Percentiles rank a stretch among this genome's conserved stretches.
phyloP scores from a whole-genome alignment of 768 basidiomycete genomes.

The Tulasnella sp. region DNA sequence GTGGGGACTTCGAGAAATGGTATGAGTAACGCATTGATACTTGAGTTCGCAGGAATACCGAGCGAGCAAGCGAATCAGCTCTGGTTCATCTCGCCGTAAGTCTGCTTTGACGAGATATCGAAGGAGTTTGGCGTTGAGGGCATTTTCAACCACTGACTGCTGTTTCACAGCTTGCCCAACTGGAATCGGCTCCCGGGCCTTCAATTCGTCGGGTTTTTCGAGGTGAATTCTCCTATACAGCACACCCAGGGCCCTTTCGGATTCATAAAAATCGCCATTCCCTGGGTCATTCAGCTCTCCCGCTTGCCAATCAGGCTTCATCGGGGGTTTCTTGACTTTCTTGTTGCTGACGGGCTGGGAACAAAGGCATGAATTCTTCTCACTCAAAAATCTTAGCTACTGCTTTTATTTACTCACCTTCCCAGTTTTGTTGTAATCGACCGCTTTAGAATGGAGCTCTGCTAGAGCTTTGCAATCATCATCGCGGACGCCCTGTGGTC shows the following conservation, averaged over 20 bases:
- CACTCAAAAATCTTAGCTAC: neutral
- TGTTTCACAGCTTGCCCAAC: neutral
- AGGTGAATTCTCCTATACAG: conserved; percentile 13
- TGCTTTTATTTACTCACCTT: neutral
- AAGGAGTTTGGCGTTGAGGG: neutral
- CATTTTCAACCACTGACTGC: neutral
- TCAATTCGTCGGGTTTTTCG: neutral
- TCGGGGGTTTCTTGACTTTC: conserved; percentile 9
- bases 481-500: conserved; percentile 16
- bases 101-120: neutral
- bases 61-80: conserved; percentile 29
- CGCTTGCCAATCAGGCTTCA: conserved; percentile 7
- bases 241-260: conserved; percentile 11
- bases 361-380: no score
- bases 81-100: neutral
- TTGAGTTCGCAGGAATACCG: conserved; percentile 50
- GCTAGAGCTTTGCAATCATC: conserved; percentile 19
- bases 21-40: conserved; percentile 58
- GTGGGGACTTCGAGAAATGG: conserved; percentile 43
- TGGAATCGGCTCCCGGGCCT: neutral
- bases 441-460: conserved; percentile 17
- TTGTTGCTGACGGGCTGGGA: neutral
- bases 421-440: conserved; percentile 19
- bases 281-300: neutral
- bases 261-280: conserved; percentile 6